These are phyloP conservation scores for Cystofilobasidium capitatum DNA, from an alignment of 768 basidiomycete species.

Conservation along the genomic window DNA sequence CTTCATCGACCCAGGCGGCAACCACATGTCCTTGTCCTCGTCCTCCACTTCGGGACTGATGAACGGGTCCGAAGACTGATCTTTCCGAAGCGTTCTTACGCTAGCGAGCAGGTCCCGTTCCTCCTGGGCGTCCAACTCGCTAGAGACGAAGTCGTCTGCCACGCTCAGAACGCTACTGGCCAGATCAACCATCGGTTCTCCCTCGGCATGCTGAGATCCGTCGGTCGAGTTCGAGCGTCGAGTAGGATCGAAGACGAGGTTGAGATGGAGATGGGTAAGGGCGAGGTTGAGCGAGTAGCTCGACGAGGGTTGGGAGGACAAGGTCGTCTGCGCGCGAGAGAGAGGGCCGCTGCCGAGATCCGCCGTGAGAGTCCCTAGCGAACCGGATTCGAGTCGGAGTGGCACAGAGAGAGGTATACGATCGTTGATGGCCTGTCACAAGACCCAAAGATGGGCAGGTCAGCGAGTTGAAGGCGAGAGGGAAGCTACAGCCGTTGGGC, in stretches of 20 bases:
- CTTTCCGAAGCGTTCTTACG: slow-evolving; percentile 46
- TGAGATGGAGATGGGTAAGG: slow-evolving; percentile 57
- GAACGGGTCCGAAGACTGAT: slow-evolving; percentile 33
- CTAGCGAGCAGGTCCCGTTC: slow-evolving; percentile 63
- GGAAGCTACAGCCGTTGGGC: not conserved
- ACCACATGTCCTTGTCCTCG: slow-evolving; percentile 22
- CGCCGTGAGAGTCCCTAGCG: slow-evolving; percentile 62
- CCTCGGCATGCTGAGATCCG: not conserved
- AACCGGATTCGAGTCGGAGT: slow-evolving; percentile 58
- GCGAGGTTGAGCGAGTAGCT: slow-evolving; percentile 49
- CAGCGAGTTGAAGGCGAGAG: not conserved
- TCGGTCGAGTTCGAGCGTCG: not conserved
- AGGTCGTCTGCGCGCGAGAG: slow-evolving; percentile 18
- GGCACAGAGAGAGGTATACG: slow-evolving; percentile 53
- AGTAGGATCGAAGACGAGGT: slow-evolving; percentile 40
- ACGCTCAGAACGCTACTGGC: slow-evolving; percentile 72
- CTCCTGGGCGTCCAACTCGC: slow-evolving; percentile 64
- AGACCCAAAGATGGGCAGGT: not conserved
- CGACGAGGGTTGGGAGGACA: not conserved
- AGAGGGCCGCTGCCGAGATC: slow-evolving; percentile 32
- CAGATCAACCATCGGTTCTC: slow-evolving; percentile 42
- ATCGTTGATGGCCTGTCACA: slow-evolving; percentile 62
- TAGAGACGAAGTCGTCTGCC: slow-evolving; percentile 75
- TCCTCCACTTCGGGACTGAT: slow-evolving; percentile 5
- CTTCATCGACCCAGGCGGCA: slow-evolving; percentile 33